These are phyloP conservation scores for Wickerhamomyces hampshirensis DNA, from an alignment of 805 yeast species.

Conservation along the genomic window DNA sequence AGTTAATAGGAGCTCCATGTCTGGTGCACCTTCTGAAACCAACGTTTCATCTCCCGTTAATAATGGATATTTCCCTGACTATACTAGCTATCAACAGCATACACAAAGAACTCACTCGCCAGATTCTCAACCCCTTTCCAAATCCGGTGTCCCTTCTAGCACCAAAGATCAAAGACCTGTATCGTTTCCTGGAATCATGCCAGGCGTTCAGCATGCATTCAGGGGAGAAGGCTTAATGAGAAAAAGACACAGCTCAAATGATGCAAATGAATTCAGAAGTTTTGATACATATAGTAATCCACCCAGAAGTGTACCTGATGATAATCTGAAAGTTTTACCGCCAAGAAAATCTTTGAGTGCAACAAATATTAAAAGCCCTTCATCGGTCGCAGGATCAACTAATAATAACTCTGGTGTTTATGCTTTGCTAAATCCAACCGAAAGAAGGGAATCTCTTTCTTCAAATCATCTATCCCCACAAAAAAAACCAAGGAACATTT, in stretches of 20 bases:
- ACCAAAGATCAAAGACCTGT: conserved; percentile 23
- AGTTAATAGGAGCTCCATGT: conserved; percentile 14
- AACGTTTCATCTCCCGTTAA: conserved; percentile 6
- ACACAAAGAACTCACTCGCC: conserved; percentile 12
- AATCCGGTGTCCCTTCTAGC: too few species aligned
- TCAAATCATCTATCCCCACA: conserved; percentile 2
- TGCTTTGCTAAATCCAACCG: conserved; percentile 23
- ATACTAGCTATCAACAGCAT: conserved; percentile 8
- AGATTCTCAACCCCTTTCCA: too few species aligned
- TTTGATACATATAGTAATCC: too few species aligned
- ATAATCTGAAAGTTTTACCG: conserved; percentile 1
- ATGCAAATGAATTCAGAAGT: conserved; percentile 11
- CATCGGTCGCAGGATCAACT: neutral
- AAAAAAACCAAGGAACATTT: conserved; percentile 11
- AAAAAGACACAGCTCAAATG: conserved; percentile 23
- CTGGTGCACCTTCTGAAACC: conserved; percentile 14
- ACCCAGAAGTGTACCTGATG: conserved; percentile 22
- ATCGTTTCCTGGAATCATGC: conserved; percentile 19
- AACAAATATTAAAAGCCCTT: neutral
- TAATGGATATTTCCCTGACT: conserved; percentile 20
- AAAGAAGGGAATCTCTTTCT: conserved; percentile 14
- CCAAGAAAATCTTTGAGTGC: neutral
- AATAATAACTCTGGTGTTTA: conserved; percentile 19
- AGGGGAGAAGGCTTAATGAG: conserved; percentile 13
- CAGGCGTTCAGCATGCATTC: conserved; percentile 13